Base-by-base conservation (phyloP, 768 basidiomycete species). In the Rhizopogon roseolus region DNA sequence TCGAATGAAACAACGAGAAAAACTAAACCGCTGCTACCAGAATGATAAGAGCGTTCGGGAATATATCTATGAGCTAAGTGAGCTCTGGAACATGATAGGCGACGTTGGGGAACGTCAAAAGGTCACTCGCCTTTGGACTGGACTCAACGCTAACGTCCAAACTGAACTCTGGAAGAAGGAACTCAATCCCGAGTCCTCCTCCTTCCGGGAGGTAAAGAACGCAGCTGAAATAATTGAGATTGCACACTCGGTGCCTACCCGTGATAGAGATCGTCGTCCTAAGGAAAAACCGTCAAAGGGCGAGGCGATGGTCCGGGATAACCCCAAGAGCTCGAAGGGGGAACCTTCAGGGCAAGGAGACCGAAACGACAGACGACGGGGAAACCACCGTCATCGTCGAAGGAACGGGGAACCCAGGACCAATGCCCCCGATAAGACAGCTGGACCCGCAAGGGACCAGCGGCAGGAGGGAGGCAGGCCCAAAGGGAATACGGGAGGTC, bases 41-140 rank as follows among this genome's bases (percentile, higher is more conserved):
- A 54, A 61, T 2, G 46, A 64, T 1, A 63, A 60, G 9, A 62
- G 58, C 0, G 69, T 77, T 0, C 53, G 61, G 0, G 66, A 70
- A 8, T 77, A 67, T 54, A 60, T 66, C 2, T 66, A 67, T 39
- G 66, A 74, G 40, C 48, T 77, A 0, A 64, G 70, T 25, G 68
- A 66, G 16, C 38, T 75, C 0, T 71, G 60, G 54, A 60, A 62
- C 9, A 68, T 71, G 51, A 68, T 74, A 7, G 73, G 73, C 0
- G 41, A 61, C 3, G 55, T 60, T 0, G 61, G 64, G 1, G 55
- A 71, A 8, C 52, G 56, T 0, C 69, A 74, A 14, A 41, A 60
- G 7, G 67, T 73, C 0, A 57, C 66, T 8, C 61, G 64, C 9
- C 57, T 78, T 0, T 79, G 73, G 73, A 59, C 64, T 4, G 71